Evolutionary conservation across 352 stramenopile species (phyloP).

Genomic region (Phytophthora kernoviae): DNA sequence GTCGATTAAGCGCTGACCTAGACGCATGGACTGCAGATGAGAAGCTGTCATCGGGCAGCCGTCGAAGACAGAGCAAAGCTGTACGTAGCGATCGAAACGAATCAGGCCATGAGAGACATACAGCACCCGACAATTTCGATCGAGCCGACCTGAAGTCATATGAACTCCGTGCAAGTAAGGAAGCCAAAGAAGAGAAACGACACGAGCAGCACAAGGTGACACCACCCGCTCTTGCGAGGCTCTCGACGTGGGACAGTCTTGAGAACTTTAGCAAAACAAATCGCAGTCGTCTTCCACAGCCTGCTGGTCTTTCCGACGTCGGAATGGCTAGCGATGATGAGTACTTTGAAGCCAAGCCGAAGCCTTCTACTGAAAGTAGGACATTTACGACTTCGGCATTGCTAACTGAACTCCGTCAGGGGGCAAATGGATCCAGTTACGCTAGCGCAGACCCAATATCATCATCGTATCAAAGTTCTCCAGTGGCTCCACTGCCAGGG

Average conservation of each 20-base stretch:
- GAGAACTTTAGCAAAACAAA: slow-evolving; percentile 86
- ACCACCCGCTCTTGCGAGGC: slow-evolving; percentile 11
- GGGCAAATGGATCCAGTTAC: not conserved
- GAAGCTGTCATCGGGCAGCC: slow-evolving; percentile 17
- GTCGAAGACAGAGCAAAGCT: slow-evolving; percentile 24
- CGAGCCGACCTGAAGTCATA: slow-evolving; percentile 12
- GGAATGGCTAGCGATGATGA: not conserved
- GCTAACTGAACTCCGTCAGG: slow-evolving; percentile 26
- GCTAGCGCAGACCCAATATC: not conserved
- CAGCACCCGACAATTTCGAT: not conserved
- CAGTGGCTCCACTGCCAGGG: not conserved
- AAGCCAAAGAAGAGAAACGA: slow-evolving; percentile 5
- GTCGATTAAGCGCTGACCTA: slow-evolving; percentile 6
- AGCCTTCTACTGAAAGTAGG: slow-evolving; percentile 2
- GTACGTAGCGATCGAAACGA: slow-evolving; percentile 2
- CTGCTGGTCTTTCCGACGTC: slow-evolving; percentile 1
- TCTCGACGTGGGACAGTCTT: slow-evolving; percentile 66
- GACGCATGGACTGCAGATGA: slow-evolving; percentile 22
- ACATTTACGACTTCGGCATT: slow-evolving; percentile 26
- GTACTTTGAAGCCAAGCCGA: slow-evolving; percentile 5
- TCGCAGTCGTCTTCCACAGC: slow-evolving; percentile 48
- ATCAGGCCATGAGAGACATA: not conserved
- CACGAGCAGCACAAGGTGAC: not conserved
- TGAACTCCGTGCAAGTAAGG: not conserved
- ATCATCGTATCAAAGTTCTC: not conserved